phyloP scores from a whole-genome alignment of 2,329 filamentous ascomycete species.

The Stagonosporopsis chrysanthemi region DNA sequence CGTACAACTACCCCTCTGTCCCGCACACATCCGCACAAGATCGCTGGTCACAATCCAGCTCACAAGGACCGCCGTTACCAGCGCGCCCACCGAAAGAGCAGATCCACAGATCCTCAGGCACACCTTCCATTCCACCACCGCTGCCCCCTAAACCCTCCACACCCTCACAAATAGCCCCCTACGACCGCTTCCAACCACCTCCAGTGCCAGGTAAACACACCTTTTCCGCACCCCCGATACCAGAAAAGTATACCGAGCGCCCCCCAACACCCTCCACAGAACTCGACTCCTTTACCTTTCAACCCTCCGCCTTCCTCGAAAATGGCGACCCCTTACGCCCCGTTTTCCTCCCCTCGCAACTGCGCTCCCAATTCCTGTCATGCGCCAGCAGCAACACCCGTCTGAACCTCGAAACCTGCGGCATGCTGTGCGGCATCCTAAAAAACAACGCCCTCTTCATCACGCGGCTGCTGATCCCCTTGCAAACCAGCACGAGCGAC shows the following conservation, averaged over 20 bases:
- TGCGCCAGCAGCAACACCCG: constrained; percentile 79
- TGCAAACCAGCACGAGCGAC: constrained; percentile 87
- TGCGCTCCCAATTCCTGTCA: constrained; percentile 77
- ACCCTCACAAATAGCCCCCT: constrained; percentile 23
- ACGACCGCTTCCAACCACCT: constrained; percentile 31
- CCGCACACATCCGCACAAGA: constrained; percentile 50
- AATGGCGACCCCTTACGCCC: constrained; percentile 86
- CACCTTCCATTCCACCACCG: constrained; percentile 33
- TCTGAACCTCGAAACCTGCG: constrained; percentile 89
- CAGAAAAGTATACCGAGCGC: constrained; percentile 33
- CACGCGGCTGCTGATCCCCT: constrained; percentile 84
- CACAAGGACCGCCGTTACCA: constrained; percentile 39
- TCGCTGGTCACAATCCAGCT: constrained; percentile 38
- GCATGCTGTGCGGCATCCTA: constrained; percentile 87
- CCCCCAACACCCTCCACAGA: constrained; percentile 46
- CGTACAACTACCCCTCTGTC: constrained; percentile 56
- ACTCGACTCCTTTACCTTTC: constrained; percentile 76
- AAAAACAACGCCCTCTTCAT: constrained; percentile 95
- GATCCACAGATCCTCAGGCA: constrained; percentile 36
- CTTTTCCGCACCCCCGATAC: constrained; percentile 39
- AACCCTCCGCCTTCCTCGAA: constrained; percentile 86
- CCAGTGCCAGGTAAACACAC: constrained; percentile 44
- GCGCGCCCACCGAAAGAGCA: constrained; percentile 49
- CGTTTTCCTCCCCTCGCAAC: constrained; percentile 79
- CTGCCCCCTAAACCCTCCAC: constrained; percentile 41